Percentiles rank a stretch among this genome's conserved stretches.
These are phyloP conservation scores for Rhizopogon vinicolor DNA, from an alignment of 768 basidiomycete genomes.

Conservation along the genomic window DNA sequence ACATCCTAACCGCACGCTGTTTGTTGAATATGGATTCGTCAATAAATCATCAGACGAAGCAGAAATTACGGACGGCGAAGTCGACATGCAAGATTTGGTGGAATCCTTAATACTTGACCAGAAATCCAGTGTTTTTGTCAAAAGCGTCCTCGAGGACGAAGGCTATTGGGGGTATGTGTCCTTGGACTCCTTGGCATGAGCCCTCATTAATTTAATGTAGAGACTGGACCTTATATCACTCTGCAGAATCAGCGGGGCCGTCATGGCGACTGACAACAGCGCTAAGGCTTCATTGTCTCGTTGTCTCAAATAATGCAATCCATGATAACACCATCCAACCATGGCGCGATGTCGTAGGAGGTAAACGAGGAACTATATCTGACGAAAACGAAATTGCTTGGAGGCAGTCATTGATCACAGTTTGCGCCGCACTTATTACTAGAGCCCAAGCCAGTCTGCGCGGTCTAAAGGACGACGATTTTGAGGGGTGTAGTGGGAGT, in stretches of 20 bases:
- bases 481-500: neutral
- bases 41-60: slow-evolving; percentile 29
- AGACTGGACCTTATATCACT: slow-evolving; percentile 73
- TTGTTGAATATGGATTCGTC: slow-evolving; percentile 91
- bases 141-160: slow-evolving; percentile 48
- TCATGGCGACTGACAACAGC: slow-evolving; percentile 77
- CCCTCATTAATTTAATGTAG: slow-evolving; percentile 32
- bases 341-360: slow-evolving; percentile 55
- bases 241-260: slow-evolving; percentile 60
- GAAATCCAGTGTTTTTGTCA: slow-evolving; percentile 41
- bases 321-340: slow-evolving; percentile 29
- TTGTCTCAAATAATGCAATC: slow-evolving; percentile 24
- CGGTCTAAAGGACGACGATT: neutral
- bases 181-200: neutral
- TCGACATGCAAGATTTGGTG: slow-evolving; percentile 56
- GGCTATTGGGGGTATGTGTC: slow-evolving; percentile 80
- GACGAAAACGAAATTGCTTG: slow-evolving; percentile 45
- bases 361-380: slow-evolving; percentile 41
- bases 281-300: slow-evolving; percentile 59
- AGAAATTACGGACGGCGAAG: slow-evolving; percentile 40
- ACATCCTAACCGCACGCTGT: slow-evolving; percentile 73
- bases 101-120: slow-evolving; percentile 46
- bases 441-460: slow-evolving; percentile 25
- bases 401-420: slow-evolving; percentile 31
- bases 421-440: slow-evolving; percentile 35